phyloP scores from a whole-genome alignment of 1,139 yeast genomes.

The Suzukiozyma palmioleophila region DNA sequence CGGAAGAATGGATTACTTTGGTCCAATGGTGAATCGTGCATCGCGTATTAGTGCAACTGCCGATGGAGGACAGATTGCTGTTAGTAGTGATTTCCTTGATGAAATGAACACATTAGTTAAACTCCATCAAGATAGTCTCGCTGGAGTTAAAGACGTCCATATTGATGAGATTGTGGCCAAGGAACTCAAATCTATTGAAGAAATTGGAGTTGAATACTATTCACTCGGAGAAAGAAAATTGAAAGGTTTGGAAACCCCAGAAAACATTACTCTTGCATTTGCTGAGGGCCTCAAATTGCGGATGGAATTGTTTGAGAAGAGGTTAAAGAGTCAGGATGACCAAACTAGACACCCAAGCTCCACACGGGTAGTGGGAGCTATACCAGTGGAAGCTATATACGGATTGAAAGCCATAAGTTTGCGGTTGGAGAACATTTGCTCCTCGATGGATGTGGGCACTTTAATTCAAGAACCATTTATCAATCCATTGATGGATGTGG shows the following conservation, averaged over 20 bases:
- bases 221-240: constrained; percentile 83
- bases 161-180: constrained; percentile 63
- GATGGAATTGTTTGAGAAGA: constrained; percentile 38
- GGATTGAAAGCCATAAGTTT: constrained; percentile 45
- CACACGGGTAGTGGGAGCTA: constrained; percentile 32
- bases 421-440: constrained; percentile 47
- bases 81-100: constrained; percentile 74
- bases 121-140: constrained; percentile 45
- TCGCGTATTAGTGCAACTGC: constrained; percentile 93
- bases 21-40: constrained; percentile 97
- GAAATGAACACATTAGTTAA: constrained; percentile 61
- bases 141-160: constrained; percentile 49
- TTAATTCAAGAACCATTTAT: constrained; percentile 24
- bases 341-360: constrained; percentile 10
- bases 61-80: constrained; percentile 95
- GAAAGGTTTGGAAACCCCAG: constrained; percentile 94
- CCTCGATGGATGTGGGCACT: constrained; percentile 29
- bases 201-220: constrained; percentile 65
- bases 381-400: constrained; percentile 43
- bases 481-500: constrained; percentile 17
- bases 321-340: constrained; percentile 17
- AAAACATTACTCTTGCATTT: constrained; percentile 73
- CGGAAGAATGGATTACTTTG: constrained; percentile 96
- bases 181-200: constrained; percentile 63
- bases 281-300: constrained; percentile 65